phyloP scores from a whole-genome alignment of 768 basidiomycete genomes.

The Agaricus sinodeliciosus region DNA sequence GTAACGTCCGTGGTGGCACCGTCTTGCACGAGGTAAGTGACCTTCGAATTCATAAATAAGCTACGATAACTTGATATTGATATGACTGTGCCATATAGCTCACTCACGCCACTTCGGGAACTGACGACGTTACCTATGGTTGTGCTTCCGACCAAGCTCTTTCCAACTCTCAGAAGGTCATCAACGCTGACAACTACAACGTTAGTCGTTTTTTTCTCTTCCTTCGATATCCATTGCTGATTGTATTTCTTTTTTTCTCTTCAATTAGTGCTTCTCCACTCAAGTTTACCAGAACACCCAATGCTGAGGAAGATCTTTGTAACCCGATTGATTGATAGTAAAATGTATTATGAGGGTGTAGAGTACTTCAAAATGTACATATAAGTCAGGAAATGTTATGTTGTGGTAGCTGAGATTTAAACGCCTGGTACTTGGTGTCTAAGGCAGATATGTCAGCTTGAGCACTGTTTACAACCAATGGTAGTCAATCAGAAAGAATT shows the following conservation, averaged over 20 bases:
- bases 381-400: background rate
- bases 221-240: background rate
- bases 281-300: constrained; percentile 35
- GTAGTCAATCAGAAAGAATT: too few relatives aligned
- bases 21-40: constrained; percentile 36
- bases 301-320: constrained; percentile 20
- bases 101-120: constrained; percentile 34
- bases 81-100: constrained; percentile 19
- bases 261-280: constrained; percentile 36
- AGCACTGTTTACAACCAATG: too few relatives aligned
- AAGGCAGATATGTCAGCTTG: too few relatives aligned
- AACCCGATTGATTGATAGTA: background rate
- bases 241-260: background rate
- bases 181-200: constrained; percentile 44
- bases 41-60: background rate
- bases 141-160: constrained; percentile 34
- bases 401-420: too few relatives aligned
- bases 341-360: background rate
- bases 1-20: constrained; percentile 41
- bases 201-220: constrained; percentile 18
- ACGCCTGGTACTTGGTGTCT: too few relatives aligned
- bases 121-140: constrained; percentile 35
- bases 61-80: too few relatives aligned
- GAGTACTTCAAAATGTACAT: constrained; percentile 1
- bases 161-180: constrained; percentile 23